Percentiles rank a stretch among this genome's conserved stretches.
Evolutionary conservation across 139 green algal genomes (phyloP).

Genomic region (Dunaliella primolecta): DNA sequence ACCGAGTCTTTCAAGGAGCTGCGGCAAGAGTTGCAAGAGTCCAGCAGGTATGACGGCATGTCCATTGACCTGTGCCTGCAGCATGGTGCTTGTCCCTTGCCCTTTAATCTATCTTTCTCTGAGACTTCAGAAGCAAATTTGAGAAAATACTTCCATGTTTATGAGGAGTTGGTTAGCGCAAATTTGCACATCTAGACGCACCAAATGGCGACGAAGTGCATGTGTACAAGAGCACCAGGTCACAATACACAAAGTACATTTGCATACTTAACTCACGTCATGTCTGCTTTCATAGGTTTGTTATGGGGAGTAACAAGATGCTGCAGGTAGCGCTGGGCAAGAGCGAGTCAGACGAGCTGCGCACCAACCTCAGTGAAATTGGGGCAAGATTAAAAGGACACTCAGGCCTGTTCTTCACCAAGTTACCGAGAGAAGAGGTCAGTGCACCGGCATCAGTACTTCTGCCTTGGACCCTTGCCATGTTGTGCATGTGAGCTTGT

Average conservation of each 20-base stretch:
- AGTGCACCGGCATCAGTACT: too few relatives aligned
- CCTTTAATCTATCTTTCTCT: too few relatives aligned
- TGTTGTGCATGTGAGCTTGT: too few relatives aligned
- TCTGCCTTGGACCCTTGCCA: too few relatives aligned
- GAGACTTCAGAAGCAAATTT: too few relatives aligned
- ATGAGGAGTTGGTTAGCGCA: neutral
- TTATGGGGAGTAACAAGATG: conserved; percentile 86
- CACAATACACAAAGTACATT: neutral
- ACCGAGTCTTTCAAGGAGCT: conserved; percentile 94
- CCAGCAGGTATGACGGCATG: conserved; percentile 64
- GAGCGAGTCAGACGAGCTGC: conserved; percentile 72
- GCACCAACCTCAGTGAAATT: conserved; percentile 59
- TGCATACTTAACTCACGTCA: too few relatives aligned
- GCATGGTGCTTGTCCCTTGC: too few relatives aligned
- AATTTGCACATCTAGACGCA: too few relatives aligned
- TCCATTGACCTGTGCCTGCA: neutral
- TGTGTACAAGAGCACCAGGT: neutral
- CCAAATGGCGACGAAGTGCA: neutral
- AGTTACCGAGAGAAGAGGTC: conserved; percentile 70
- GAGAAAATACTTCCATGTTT: too few relatives aligned
- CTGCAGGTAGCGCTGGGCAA: conserved; percentile 87
- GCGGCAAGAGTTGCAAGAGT: conserved; percentile 67
- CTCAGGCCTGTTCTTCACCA: conserved; percentile 90
- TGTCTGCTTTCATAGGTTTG: conserved; percentile 86
- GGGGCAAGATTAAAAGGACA: conserved; percentile 62